Evolutionary conservation across 2,329 filamentous ascomycete species (phyloP).

Genomic region (Cercospora citrullina): DNA sequence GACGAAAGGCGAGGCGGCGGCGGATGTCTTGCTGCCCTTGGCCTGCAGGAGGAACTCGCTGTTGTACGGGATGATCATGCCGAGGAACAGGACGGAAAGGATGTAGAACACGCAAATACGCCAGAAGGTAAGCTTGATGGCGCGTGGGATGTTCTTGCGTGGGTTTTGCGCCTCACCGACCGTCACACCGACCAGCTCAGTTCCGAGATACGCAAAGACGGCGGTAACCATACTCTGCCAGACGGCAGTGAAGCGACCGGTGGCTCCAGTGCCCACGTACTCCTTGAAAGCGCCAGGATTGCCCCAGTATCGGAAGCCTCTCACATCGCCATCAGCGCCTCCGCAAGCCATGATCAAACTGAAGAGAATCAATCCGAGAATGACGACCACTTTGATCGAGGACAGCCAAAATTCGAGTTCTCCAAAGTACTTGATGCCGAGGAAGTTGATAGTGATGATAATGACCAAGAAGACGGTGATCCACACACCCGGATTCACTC

Average conservation of each 20-base stretch:
- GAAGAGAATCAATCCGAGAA: conserved; percentile 49
- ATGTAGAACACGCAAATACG: conserved; percentile 81
- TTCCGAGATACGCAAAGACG: conserved; percentile 76
- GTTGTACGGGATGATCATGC: conserved; percentile 76
- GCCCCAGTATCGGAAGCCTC: conserved; percentile 48
- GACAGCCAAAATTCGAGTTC: conserved; percentile 54
- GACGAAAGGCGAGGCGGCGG: conserved; percentile 69
- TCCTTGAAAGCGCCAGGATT: conserved; percentile 48
- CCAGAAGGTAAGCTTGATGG: conserved; percentile 78
- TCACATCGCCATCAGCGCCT: conserved; percentile 35
- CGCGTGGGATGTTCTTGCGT: conserved; percentile 69
- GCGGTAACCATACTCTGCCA: conserved; percentile 64
- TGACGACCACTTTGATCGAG: conserved; percentile 49
- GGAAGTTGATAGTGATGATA: conserved; percentile 49
- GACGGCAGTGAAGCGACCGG: conserved; percentile 49
- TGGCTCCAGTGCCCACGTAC: conserved; percentile 39
- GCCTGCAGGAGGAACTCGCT: conserved; percentile 60
- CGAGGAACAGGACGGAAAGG: conserved; percentile 70
- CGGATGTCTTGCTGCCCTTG: conserved; percentile 48
- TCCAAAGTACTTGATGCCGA: conserved; percentile 62
- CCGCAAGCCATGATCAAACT: conserved; percentile 39
- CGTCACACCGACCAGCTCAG: conserved; percentile 74
- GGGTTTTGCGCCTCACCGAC: conserved; percentile 74
- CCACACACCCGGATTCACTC: conserved; percentile 54
- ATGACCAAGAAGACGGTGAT: conserved; percentile 60